These are phyloP conservation scores for Colletotrichum aenigma DNA, from an alignment of 2,329 filamentous ascomycete genomes.

Conservation along the genomic window DNA sequence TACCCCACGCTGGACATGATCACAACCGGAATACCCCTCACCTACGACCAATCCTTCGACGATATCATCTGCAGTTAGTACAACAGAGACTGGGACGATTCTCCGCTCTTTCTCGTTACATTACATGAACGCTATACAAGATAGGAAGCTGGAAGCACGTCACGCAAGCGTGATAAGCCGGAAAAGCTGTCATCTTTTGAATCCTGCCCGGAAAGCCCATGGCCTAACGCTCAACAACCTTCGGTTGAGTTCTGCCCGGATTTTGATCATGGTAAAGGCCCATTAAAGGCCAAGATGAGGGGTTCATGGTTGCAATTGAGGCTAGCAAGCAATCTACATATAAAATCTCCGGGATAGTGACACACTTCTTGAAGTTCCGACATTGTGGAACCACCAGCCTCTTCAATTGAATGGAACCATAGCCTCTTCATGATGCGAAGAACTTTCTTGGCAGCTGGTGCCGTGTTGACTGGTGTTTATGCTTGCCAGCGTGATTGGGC, in stretches of 20 bases:
- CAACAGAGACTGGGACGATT: not conserved
- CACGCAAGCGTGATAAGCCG: not conserved
- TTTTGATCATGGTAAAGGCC: not conserved
- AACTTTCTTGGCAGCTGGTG: not conserved
- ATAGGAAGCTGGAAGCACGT: not conserved
- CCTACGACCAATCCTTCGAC: not conserved
- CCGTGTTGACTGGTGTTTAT: not conserved
- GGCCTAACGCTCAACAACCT: not conserved
- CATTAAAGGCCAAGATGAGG: not conserved
- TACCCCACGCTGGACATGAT: not conserved
- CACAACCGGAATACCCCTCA: not conserved
- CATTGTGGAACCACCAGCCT: no score
- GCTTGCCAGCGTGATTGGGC: conserved; percentile 12
- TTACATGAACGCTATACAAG: not conserved
- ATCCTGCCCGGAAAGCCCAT: not conserved
- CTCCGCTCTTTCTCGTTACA: not conserved
- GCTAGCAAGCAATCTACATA: not conserved
- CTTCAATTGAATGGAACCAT: not conserved
- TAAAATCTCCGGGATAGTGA: not conserved
- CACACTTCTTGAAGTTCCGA: not conserved
- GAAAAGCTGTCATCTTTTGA: not conserved
- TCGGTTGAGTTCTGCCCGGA: not conserved
- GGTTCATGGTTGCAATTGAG: not conserved
- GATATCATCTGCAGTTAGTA: not conserved
- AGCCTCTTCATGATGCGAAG: not conserved